Percentiles rank a stretch among this genome's conserved stretches.
Conservation (phyloP, 2,329 filamentous ascomycete species). For the Exserohilum turcica region DNA sequence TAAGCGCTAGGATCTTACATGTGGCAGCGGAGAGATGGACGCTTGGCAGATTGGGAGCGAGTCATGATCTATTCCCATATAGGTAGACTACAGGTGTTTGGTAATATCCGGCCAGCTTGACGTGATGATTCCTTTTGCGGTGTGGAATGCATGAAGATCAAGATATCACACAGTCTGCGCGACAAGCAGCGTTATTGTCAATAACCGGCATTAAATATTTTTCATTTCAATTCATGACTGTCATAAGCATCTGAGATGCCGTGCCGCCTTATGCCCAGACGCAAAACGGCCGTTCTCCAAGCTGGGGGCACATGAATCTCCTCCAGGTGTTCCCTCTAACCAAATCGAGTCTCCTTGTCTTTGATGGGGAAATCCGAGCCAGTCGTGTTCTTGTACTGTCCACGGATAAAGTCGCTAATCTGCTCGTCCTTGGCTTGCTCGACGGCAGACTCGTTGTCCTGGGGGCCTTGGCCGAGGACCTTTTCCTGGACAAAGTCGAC, state of each 20-base stretch:
- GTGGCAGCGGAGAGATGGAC: neutral
- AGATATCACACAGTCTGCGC: neutral
- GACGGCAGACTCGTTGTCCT: constrained; percentile 62
- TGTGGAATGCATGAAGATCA: neutral
- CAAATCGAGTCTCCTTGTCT: constrained; percentile 64
- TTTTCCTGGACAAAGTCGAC: constrained; percentile 80
- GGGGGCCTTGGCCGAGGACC: constrained; percentile 69
- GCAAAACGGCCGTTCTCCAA: neutral
- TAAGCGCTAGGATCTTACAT: neutral
- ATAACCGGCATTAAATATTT: neutral
- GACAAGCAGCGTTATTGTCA: too few species aligned
- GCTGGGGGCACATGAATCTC: too few species aligned
- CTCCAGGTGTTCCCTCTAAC: constrained; percentile 11
- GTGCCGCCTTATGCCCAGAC: too few species aligned
- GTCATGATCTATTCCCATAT: neutral
- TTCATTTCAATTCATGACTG: constrained; percentile 20
- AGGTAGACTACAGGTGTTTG: neutral
- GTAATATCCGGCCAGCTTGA: neutral
- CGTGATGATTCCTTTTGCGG: too few species aligned
- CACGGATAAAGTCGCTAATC: constrained; percentile 73
- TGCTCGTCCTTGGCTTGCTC: constrained; percentile 86
- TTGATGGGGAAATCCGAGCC: constrained; percentile 72
- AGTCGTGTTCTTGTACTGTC: constrained; percentile 70
- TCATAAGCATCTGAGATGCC: constrained; percentile 9
- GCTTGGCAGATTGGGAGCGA: neutral